Base-by-base conservation (phyloP, 2,329 filamentous ascomycete species). In the Fusarium buxicola region DNA sequence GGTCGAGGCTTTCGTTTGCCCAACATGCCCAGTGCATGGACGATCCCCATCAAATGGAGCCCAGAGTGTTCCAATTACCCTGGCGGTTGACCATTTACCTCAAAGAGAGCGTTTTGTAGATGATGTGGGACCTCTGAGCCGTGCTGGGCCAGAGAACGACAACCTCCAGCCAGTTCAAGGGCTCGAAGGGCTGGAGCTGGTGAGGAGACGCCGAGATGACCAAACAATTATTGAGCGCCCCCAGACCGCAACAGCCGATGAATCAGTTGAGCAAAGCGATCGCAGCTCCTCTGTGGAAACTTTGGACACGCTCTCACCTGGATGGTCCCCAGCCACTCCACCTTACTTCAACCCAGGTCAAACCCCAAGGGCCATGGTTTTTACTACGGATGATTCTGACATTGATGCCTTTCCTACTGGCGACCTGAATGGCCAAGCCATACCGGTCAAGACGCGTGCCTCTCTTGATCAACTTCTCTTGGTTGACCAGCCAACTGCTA, bases 61-160 rank as follows among this genome's bases (percentile, higher is more conserved):
- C 8, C 49, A 44, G 31, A 32, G 51, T 28, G 51, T 35, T 16
- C 51, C 51, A 10, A 13, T 54, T 11, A 24, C 28, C 7, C 30
- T 54, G 21, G 12, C 35, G 28, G 34, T 48, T 38, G 51, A 54
- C 16, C 11, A 43, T 10, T 21, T 48, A n/a, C 51, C 43, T 32
- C 51, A 48, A 11, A 27, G 51, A 27, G 51, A 43, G 6, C 51
- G 47, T 27, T 54, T 34, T 39, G 43, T 35, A 28, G 51, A 31
- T 13, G 35, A 18, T n/a, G 27, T 25, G 10, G 35, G 28, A 24
- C 12, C 28, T 24, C 3, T n/a, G 21, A 75, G 36, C 74, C 75
- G 1, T 73, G 74, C 7, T 74, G 74, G 32, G 65, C 71, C 10
- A 77, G 75, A 31, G 11, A 43, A 54, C n/a, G 51, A 48, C 24